phyloP scores from a whole-genome alignment of 371 early-diverging fungal genomes.

The Mortierella sp. region DNA sequence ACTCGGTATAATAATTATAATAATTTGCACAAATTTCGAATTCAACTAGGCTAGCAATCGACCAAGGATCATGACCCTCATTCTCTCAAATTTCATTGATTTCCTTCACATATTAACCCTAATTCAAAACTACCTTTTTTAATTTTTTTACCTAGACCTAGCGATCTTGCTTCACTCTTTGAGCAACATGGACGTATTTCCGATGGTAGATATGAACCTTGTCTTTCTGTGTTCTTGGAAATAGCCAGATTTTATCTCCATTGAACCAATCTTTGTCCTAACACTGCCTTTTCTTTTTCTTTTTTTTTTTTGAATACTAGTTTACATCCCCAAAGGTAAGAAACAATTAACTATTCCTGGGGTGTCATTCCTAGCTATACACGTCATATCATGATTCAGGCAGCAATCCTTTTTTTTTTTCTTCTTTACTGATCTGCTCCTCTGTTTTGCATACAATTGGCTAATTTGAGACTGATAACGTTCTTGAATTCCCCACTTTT shows the following conservation, averaged over 20 bases:
- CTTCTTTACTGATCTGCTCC: background rate
- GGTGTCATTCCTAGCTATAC: background rate
- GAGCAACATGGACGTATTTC: slow-evolving; percentile 43
- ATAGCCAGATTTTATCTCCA: background rate
- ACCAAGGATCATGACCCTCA: background rate
- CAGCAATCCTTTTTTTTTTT: background rate
- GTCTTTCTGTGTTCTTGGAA: background rate
- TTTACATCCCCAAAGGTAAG: slow-evolving; percentile 57
- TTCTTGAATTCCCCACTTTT: background rate
- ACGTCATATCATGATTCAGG: background rate
- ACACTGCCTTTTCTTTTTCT: background rate
- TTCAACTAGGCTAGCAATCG: background rate
- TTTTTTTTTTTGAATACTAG: slow-evolving; percentile 1
- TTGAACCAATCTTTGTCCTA: background rate
- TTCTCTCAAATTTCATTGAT: too few species aligned
- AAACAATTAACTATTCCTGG: background rate
- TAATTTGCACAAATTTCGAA: background rate
- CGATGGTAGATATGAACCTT: slow-evolving; percentile 37
- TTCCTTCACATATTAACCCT: too few species aligned
- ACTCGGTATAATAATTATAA: slow-evolving; percentile 50
- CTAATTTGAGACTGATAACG: background rate
- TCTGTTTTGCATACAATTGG: background rate
- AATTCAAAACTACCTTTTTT: background rate
- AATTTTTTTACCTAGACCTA: slow-evolving; percentile 27
- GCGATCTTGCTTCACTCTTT: slow-evolving; percentile 50